Base-by-base conservation (phyloP, 148 eudicot genomes). In the Polygonum aviculare region DNA sequence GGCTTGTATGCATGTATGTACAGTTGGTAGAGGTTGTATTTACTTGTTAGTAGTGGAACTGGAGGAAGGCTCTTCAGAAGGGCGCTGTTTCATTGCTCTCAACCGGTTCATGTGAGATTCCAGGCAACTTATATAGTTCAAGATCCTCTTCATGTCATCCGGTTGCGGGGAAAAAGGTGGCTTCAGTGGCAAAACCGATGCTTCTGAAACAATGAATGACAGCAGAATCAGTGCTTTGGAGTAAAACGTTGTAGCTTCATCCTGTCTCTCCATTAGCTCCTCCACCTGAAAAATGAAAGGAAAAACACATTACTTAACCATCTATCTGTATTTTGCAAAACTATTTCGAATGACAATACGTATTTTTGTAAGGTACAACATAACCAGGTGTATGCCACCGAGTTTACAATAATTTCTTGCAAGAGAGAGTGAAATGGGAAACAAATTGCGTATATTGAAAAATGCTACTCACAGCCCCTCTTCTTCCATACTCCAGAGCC, bases 161-260 rank as follows among this genome's bases (percentile, higher is more conserved):
- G 48, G 79, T 19, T 79, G 63, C 49, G 82, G 69, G 7, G 52
- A 63, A 71, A 86, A 86, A 14, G 83, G 86, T 18, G 86, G 89
- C 45, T 77, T 81, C 48, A 83, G 80, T 5, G 86, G 80, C 73
- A 86, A 74, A 16, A 71, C 59, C 3, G 85, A 77, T 72, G 89
- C 89, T 81, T 83, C 88, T n/a, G 71, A 52, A 7, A 78, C 82
- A 39, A 86, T 80, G 78, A 86, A 86, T 0, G 85, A 81, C 33
- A 86, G 39, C 75, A 84, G 52, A 21, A 78, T 47, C 74, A 86
- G 75, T 69, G 86, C 86, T 84, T 77, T 84, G 12, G 86, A 70
- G 83, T 79, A 86, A 74, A 72, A 15, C 73, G 65, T 38, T 70
- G 82, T 75, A 14, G 89, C 89, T 41, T 74, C 79, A 16, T 79